These are phyloP conservation scores for Aspergillus panamensis DNA, from an alignment of 495 filamentous ascomycete species.

Conservation along the genomic window DNA sequence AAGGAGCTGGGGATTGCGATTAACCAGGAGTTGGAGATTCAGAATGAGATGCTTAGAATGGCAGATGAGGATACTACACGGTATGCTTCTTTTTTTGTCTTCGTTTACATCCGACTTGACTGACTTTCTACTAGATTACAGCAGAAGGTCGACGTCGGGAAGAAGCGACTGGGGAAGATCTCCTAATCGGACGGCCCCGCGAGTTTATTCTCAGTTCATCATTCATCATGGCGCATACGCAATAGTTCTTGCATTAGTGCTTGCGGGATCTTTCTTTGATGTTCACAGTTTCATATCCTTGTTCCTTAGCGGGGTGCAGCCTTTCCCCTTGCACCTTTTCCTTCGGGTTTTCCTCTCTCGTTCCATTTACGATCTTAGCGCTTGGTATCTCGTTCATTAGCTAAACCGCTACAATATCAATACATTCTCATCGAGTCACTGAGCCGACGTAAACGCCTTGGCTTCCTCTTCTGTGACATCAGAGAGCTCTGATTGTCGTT, in stretches of 20 bases:
- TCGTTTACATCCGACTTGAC: slow-evolving; percentile 9
- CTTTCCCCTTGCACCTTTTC: neutral
- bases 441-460: slow-evolving; percentile 43
- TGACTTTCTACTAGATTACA: slow-evolving; percentile 45
- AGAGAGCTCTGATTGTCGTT: slow-evolving; percentile 54
- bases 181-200: slow-evolving; percentile 36
- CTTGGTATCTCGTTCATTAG: slow-evolving; percentile 6
- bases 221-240: too few species aligned
- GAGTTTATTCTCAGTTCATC: too few species aligned
- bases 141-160: slow-evolving; percentile 77
- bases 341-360: neutral
- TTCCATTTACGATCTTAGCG: neutral
- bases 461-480: slow-evolving; percentile 66
- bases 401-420: neutral
- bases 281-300: neutral
- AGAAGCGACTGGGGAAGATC: slow-evolving; percentile 76
- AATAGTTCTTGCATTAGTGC: too few species aligned
- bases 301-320: slow-evolving; percentile 1
- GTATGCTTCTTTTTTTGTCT: slow-evolving; percentile 31
- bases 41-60: slow-evolving; percentile 75
- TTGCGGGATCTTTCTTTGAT: too few species aligned
- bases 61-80: slow-evolving; percentile 71
- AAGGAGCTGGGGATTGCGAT: slow-evolving; percentile 84
- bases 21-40: slow-evolving; percentile 76
- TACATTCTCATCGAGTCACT: slow-evolving; percentile 12